A percentile compares a stretch with the other conserved stretches of the same genome.
Conservation (phyloP, 345 rosid genomes). For the Noccaea bulbosa region DNA sequence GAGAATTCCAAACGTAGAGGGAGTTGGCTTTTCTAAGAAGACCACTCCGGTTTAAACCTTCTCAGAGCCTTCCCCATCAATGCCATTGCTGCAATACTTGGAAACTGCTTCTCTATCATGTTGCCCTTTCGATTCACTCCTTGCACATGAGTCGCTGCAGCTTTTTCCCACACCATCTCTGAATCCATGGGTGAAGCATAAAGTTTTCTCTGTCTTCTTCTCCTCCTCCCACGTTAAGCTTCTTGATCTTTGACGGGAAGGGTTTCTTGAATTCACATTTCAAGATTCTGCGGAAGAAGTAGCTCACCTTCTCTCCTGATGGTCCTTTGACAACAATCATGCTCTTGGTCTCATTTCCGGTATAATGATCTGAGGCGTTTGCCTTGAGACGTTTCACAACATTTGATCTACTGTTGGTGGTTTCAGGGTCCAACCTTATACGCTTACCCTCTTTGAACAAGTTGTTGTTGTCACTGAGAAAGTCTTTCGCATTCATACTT, state of each 20-base stretch:
- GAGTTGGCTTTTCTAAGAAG: constrained; percentile 53
- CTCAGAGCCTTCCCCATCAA: constrained; percentile 75
- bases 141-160: constrained; percentile 33
- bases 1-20: constrained; percentile 57
- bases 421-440: constrained; percentile 38
- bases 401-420: constrained; percentile 56
- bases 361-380: constrained; percentile 43
- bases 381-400: constrained; percentile 73
- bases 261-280: constrained; percentile 38
- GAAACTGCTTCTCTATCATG: constrained; percentile 59
- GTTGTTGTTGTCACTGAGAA: constrained; percentile 23
- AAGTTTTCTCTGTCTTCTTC: constrained; percentile 33
- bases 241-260: constrained; percentile 36
- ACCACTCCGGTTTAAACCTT: constrained; percentile 51
- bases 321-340: constrained; percentile 46
- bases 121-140: constrained; percentile 25
- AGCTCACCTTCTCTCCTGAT: constrained; percentile 47
- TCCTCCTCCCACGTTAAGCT: constrained; percentile 16
- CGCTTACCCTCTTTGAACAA: constrained; percentile 47
- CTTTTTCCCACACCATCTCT: constrained; percentile 59
- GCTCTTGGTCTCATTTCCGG: constrained; percentile 45
- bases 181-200: constrained; percentile 61
- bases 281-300: constrained; percentile 36
- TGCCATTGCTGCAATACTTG: constrained; percentile 93
- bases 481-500: constrained; percentile 45